Conservation (phyloP, 495 filamentous ascomycete genomes). For the Beverwykella pulmonaria region DNA sequence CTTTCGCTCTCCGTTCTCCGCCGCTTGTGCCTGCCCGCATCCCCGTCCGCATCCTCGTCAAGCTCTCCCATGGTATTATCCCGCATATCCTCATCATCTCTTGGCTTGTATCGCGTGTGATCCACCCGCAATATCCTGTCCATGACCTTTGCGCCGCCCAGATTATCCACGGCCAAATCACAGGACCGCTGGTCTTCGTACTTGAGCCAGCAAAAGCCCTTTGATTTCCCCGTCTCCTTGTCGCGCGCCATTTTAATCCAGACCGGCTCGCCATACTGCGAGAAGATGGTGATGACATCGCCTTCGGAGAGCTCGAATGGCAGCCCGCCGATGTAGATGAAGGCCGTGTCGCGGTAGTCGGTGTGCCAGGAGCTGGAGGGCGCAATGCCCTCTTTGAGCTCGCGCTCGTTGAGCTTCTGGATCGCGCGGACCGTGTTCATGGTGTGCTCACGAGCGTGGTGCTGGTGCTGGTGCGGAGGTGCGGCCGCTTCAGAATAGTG, state of each 20-base stretch:
- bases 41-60: conserved; percentile 36
- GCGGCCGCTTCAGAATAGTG: conserved; percentile 3
- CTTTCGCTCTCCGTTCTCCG: conserved; percentile 45
- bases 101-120: conserved; percentile 85
- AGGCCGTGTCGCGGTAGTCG: conserved; percentile 96
- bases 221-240: conserved; percentile 92
- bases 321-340: conserved; percentile 92
- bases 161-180: conserved; percentile 92
- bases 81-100: conserved; percentile 79
- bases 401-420: conserved; percentile 89
- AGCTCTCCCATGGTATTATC: conserved; percentile 48
- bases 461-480: conserved; percentile 11
- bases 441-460: conserved; percentile 33
- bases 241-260: conserved; percentile 89
- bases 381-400: conserved; percentile 82
- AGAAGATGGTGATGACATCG: conserved; percentile 95
- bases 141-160: conserved; percentile 81
- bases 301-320: conserved; percentile 94
- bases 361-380: conserved; percentile 93
- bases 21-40: conserved; percentile 42
- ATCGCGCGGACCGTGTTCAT: conserved; percentile 96
- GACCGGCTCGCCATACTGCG: conserved; percentile 91
- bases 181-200: conserved; percentile 98
- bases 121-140: conserved; percentile 85
- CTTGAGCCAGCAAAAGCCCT: conserved; percentile 93